These are phyloP conservation scores for Gnaphalium uliginosum DNA, from an alignment of 129 eudicot genomes.

Conservation along the genomic window DNA sequence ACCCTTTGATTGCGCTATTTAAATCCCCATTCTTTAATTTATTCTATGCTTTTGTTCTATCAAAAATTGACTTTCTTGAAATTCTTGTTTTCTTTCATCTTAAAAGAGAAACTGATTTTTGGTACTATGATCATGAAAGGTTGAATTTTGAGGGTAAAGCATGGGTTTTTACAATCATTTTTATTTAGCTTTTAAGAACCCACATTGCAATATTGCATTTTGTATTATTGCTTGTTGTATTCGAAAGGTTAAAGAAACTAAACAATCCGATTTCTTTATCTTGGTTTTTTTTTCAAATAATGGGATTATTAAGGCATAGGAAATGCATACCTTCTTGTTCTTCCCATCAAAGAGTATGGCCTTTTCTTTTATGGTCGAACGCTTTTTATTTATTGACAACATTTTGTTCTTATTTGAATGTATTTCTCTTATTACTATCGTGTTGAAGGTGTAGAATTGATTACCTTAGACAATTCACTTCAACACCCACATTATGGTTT, in stretches of 20 bases:
- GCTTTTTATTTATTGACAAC: not conserved
- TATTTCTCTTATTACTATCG: not conserved
- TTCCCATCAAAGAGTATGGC: conserved; percentile 56
- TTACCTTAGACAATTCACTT: not conserved
- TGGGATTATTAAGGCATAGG: conserved; percentile 72
- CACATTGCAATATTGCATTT: conserved; percentile 24
- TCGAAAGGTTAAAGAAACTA: conserved; percentile 31
- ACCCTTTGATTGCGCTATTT: conserved; percentile 73
- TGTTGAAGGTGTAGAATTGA: not conserved
- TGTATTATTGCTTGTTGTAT: conserved; percentile 16
- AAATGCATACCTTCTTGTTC: conserved; percentile 77
- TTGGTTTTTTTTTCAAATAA: conserved; percentile 36
- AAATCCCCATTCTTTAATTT: not conserved
- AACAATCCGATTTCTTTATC: conserved; percentile 24
- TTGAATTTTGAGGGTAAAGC: conserved; percentile 57
- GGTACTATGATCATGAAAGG: conserved; percentile 49
- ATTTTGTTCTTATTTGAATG: not conserved
- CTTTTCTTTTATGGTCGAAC: not conserved
- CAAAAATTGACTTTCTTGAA: conserved; percentile 18
- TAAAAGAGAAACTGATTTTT: conserved; percentile 6
- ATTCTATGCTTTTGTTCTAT: conserved; percentile 14
- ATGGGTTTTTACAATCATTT: conserved; percentile 52
- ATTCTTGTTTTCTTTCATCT: conserved; percentile 16
- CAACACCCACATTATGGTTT: not conserved
- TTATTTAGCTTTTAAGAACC: conserved; percentile 23